Evolutionary conservation across 345 rosid genomes (phyloP).

Genomic region (Heritiera fomes): DNA sequence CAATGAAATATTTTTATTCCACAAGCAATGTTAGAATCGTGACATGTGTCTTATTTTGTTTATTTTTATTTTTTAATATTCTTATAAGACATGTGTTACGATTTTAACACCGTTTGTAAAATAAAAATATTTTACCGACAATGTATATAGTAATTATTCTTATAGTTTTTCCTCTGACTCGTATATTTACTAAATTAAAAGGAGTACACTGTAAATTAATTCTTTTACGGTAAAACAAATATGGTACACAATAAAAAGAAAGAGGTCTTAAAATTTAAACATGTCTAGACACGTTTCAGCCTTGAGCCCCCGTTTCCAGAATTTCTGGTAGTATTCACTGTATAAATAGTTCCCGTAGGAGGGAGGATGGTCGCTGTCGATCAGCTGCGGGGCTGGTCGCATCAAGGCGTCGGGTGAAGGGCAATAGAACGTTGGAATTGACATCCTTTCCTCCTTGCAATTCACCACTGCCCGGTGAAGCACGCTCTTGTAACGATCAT

Average conservation of each 20-base stretch:
- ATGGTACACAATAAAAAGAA: neutral
- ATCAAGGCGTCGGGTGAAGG: constrained; percentile 57
- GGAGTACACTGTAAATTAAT: too few relatives aligned
- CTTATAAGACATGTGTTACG: too few relatives aligned
- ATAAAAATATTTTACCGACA: too few relatives aligned
- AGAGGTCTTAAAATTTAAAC: constrained; percentile 20
- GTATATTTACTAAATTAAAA: too few relatives aligned
- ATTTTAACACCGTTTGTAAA: too few relatives aligned
- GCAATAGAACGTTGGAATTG: constrained; percentile 54
- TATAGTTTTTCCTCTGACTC: too few relatives aligned
- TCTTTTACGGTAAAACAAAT: neutral
- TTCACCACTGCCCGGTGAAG: constrained; percentile 61
- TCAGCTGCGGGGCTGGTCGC: constrained; percentile 38
- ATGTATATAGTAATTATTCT: too few relatives aligned
- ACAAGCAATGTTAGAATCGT: too few relatives aligned
- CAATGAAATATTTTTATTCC: too few relatives aligned
- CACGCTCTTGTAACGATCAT: constrained; percentile 59
- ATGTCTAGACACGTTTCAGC: constrained; percentile 31
- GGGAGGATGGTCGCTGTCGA: constrained; percentile 35
- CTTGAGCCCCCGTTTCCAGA: constrained; percentile 35
- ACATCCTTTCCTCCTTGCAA: constrained; percentile 42
- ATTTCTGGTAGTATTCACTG: constrained; percentile 31
- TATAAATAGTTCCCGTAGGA: constrained; percentile 39
- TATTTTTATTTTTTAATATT: too few relatives aligned
- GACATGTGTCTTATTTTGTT: too few relatives aligned